Conservation (phyloP, 2,329 filamentous ascomycete genomes). For the Cercospora janseana region DNA sequence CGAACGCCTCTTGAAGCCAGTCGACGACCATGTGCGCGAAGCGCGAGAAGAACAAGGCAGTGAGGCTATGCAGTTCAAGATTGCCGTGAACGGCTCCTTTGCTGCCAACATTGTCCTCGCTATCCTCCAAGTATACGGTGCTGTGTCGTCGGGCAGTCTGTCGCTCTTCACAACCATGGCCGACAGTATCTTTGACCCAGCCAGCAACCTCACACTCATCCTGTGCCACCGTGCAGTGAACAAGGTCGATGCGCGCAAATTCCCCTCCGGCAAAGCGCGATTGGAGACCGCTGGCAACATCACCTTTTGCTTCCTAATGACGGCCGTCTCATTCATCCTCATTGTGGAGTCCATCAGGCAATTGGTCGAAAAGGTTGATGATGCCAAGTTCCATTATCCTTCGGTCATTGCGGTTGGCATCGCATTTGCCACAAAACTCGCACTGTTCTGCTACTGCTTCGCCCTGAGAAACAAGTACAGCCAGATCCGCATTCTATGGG, state of each 20-base stretch:
- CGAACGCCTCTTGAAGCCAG: slow-evolving; percentile 82
- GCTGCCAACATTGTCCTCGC: slow-evolving; percentile 77
- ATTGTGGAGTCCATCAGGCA: slow-evolving; percentile 82
- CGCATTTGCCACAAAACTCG: slow-evolving; percentile 81
- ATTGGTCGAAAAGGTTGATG: slow-evolving; percentile 54
- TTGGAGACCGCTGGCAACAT: slow-evolving; percentile 97
- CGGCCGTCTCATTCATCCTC: slow-evolving; percentile 82
- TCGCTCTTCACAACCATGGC: slow-evolving; percentile 98
- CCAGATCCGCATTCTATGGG: slow-evolving; percentile 89
- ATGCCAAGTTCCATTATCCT: slow-evolving; percentile 71
- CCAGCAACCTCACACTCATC: slow-evolving; percentile 80
- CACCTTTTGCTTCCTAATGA: slow-evolving; percentile 95
- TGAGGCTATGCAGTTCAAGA: slow-evolving; percentile 73
- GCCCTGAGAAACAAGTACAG: slow-evolving; percentile 85
- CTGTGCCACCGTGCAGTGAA: slow-evolving; percentile 84
- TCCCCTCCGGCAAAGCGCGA: slow-evolving; percentile 87
- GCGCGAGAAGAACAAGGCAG: slow-evolving; percentile 77
- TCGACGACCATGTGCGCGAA: slow-evolving; percentile 82
- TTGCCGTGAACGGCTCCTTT: slow-evolving; percentile 67
- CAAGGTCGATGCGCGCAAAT: slow-evolving; percentile 78
- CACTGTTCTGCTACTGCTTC: slow-evolving; percentile 88
- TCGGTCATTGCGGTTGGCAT: slow-evolving; percentile 81
- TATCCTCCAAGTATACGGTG: slow-evolving; percentile 81
- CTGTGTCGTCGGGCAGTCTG: slow-evolving; percentile 80
- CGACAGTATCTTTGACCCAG: slow-evolving; percentile 83